Evolutionary conservation across 306 rosid species (phyloP), one percentile per base, ranked within the genome.

Genomic region (Quercus agrifolia): DNA sequence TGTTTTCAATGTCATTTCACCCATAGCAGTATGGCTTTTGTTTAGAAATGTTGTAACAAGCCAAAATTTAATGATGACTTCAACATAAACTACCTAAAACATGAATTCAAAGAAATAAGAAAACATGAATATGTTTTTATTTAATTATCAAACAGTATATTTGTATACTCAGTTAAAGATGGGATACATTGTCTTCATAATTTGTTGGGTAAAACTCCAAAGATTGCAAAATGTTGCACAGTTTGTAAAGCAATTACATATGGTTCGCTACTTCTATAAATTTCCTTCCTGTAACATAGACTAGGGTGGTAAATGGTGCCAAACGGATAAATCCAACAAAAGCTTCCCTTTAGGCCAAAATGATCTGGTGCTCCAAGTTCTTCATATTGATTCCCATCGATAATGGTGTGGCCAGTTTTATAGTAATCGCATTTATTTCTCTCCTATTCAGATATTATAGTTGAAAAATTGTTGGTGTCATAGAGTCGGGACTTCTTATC

Each of bases 391-490:
- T 54, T 54, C 46, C 46, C 46, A 41, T 41, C 3, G 0, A 41
- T 41, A 41, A 41, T 0, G 12, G 46, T 41, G 46, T 41, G 46
- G 27, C 23, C 62, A 17, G 12, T 56, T 56, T 56, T 9, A 56
- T 13, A 38, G 70, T 74, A 4, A 74, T 56, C 52, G 1, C 31
- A 52, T 82, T 20, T 72, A 56, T 56, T 18, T 8, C 70, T 35
- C 35, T 59, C 30, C 70, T 64, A n/a, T 70, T 11, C 70, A 41
- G 64, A 71, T 78, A 71, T 73, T 76, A 46, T 68, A 51, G 56
- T 20, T 71, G 71, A 28, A 28, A 61, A 58, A 19, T 52, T 56
- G 44, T 35, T 31, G 62, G 31, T 18, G 41, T 52, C 23, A 12
- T 46, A 30, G n/a, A 33, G 52, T 33, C 33, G 25, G 71, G 4